Conservation (phyloP, 2,329 filamentous ascomycete genomes). For the Fusarium torulosum region DNA sequence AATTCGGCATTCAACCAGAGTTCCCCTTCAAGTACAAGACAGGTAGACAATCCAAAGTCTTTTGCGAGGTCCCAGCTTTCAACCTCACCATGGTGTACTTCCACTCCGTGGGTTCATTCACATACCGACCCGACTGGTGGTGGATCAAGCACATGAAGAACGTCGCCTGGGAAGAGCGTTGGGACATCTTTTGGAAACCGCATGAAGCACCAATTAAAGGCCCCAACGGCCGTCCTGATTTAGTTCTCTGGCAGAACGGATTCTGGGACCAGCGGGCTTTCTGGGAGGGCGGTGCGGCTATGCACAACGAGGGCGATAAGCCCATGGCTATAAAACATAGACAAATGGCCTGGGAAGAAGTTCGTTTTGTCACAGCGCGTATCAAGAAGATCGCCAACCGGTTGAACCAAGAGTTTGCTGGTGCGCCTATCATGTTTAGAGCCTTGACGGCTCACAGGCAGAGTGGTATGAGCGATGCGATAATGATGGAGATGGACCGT, state of each 20-base stretch:
- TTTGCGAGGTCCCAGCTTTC: slow-evolving; percentile 23
- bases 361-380: slow-evolving; percentile 33
- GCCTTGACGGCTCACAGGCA: slow-evolving; percentile 31
- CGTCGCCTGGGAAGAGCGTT: slow-evolving; percentile 32
- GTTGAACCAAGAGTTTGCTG: slow-evolving; percentile 24
- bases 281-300: slow-evolving; percentile 23
- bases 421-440: slow-evolving; percentile 34
- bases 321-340: slow-evolving; percentile 15
- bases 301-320: slow-evolving; percentile 1
- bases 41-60: slow-evolving; percentile 19
- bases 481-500: slow-evolving; percentile 39
- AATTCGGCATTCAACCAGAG: slow-evolving; percentile 17
- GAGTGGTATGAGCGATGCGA: slow-evolving; percentile 30
- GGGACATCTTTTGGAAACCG: slow-evolving; percentile 33
- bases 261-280: slow-evolving; percentile 37
- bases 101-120: slow-evolving; percentile 36
- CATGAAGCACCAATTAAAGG: slow-evolving; percentile 30
- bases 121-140: slow-evolving; percentile 39
- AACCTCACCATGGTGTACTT: slow-evolving; percentile 29
- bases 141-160: slow-evolving; percentile 38
- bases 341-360: slow-evolving; percentile 38
- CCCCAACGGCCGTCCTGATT: slow-evolving; percentile 22
- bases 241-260: slow-evolving; percentile 39
- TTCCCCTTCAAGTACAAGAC: slow-evolving; percentile 22
- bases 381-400: slow-evolving; percentile 30